Percentiles rank a stretch among this genome's conserved stretches.
phyloP scores from a whole-genome alignment of 306 rosid species.

The Clitoria ternatea region DNA sequence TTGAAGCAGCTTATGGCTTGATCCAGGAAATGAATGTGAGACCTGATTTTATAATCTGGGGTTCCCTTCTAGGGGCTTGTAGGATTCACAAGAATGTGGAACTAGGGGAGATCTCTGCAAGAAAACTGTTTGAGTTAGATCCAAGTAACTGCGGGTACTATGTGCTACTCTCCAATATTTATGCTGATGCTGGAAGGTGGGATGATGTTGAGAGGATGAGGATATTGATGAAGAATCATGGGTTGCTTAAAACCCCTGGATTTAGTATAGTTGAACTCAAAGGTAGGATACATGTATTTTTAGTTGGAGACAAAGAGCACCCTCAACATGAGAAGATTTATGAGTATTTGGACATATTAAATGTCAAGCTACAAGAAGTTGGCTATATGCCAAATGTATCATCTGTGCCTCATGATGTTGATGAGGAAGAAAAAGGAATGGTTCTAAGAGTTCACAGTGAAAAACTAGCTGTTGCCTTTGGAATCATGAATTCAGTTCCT shows the following conservation, averaged over 20 bases:
- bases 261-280: constrained; percentile 72
- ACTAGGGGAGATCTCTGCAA: constrained; percentile 68
- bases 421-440: constrained; percentile 78
- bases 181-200: constrained; percentile 80
- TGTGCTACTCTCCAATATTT: constrained; percentile 70
- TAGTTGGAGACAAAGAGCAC: constrained; percentile 75
- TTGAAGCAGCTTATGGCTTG: constrained; percentile 59
- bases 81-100: constrained; percentile 68
- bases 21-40: constrained; percentile 62
- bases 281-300: constrained; percentile 67
- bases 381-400: constrained; percentile 58
- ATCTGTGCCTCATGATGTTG: constrained; percentile 70
- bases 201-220: constrained; percentile 71
- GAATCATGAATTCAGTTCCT: constrained; percentile 60
- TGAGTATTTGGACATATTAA: constrained; percentile 50
- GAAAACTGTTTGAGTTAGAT: constrained; percentile 62
- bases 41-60: constrained; percentile 75
- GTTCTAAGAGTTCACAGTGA: constrained; percentile 76
- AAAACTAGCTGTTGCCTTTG: constrained; percentile 77
- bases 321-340: constrained; percentile 62
- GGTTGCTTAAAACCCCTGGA: constrained; percentile 67
- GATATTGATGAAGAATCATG: constrained; percentile 53
- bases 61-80: constrained; percentile 76
- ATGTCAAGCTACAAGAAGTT: constrained; percentile 53
- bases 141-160: constrained; percentile 70